Evolutionary conservation across 2,329 filamentous ascomycete species (phyloP), one percentile per base, ranked within the genome.

Genomic region (Byssoonygena ceratinophila): DNA sequence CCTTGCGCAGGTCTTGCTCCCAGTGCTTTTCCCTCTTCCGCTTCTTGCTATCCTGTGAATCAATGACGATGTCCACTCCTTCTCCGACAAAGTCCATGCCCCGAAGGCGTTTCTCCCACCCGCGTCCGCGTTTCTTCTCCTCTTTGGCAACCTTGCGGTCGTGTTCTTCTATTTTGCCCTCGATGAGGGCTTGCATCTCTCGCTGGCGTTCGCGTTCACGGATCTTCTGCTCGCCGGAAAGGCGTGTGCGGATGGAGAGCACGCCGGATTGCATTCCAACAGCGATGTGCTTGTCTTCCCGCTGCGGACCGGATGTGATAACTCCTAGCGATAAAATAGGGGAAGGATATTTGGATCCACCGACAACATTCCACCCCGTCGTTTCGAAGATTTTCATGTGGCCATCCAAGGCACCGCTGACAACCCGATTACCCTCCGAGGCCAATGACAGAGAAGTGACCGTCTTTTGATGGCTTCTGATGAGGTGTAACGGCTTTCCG

Each of bases 351-450:
- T 97, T 98, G 55, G 85, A 82, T 48, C 87, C 91, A 36, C 87
- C 85, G n/a, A 97, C 90, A 6, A 97, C 87, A 65, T 96, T 95
- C 92, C 92, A 98, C 47, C 81, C 84, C 0, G 83, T 83, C 1
- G 90, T 96, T 71, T 97, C 91, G 63, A 94, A 97, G 36, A 98
- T 82, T 72, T 98, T 98, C 72, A 97, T 83, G 69, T 97, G 92
- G 8, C 92, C 94, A 67, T 98, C 92, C 43, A 98, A 76, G 18
- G 84, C 89, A 68, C 89, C 92, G 58, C 84, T 90, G 51, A 98
- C 79, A 53, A 98, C 77, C 47, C 92, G 81, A 47, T 81, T 81
- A 44, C 86, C 87, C 59, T 85, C 81, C 41, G 87, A 90, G 6
- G 89, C 90, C 31, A 94, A 74, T 48, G 84, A 83, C 51, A 98